Conservation (phyloP, 1,284 basidiomycete species). For the Trametes versicolor region DNA sequence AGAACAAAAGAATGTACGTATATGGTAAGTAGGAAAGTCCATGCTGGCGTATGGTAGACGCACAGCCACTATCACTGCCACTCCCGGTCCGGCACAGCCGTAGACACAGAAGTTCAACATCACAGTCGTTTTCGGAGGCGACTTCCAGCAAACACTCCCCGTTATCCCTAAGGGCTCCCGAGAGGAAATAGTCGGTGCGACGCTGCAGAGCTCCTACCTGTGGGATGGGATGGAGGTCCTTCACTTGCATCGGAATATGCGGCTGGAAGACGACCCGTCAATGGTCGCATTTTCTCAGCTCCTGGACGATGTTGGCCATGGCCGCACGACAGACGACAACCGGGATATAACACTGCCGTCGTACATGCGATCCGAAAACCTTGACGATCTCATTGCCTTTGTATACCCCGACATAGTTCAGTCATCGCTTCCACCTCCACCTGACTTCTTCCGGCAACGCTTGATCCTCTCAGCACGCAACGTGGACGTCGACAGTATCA, state of each 20-base stretch:
- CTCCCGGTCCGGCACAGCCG: too few relatives aligned
- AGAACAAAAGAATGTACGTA: too few relatives aligned
- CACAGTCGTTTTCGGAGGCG: slow-evolving; percentile 53
- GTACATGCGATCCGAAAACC: slow-evolving; percentile 37
- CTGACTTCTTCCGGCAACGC: slow-evolving; percentile 48
- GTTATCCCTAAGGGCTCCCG: slow-evolving; percentile 48
- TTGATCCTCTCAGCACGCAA: slow-evolving; percentile 49
- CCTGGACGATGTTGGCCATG: slow-evolving; percentile 54
- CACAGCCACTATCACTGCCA: too few relatives aligned
- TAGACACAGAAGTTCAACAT: too few relatives aligned
- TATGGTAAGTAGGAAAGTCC: too few relatives aligned
- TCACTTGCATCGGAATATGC: slow-evolving; percentile 50
- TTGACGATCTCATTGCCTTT: slow-evolving; percentile 41
- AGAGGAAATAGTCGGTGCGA: slow-evolving; percentile 48
- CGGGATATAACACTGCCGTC: slow-evolving; percentile 42
- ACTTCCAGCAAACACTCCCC: slow-evolving; percentile 54
- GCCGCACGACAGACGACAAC: slow-evolving; percentile 35
- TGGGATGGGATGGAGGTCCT: slow-evolving; percentile 48
- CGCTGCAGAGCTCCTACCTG: slow-evolving; percentile 46
- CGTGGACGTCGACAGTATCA: slow-evolving; percentile 47
- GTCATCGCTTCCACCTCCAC: slow-evolving; percentile 34
- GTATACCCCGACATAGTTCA: slow-evolving; percentile 46
- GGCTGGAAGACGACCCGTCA: slow-evolving; percentile 41
- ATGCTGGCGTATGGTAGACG: too few relatives aligned
- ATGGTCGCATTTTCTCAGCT: slow-evolving; percentile 49